Percentiles rank a stretch among this genome's conserved stretches.
Evolutionary conservation across 257 asterid species (phyloP).

Genomic region (Solanum virginianum): DNA sequence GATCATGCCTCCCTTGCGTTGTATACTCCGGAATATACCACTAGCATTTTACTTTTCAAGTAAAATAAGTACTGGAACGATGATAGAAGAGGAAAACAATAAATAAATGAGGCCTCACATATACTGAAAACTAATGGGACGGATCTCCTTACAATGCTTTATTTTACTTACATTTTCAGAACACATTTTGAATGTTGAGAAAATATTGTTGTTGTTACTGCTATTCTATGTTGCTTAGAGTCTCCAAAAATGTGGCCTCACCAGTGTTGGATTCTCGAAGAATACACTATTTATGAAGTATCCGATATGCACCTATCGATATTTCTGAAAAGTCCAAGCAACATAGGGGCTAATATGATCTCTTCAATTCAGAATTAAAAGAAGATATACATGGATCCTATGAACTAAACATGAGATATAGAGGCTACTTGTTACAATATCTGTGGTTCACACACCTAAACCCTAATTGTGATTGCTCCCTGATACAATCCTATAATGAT

Average conservation of each 20-base stretch:
- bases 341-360: not conserved
- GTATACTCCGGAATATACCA: not conserved
- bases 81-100: not conserved
- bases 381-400: not conserved
- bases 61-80: not conserved
- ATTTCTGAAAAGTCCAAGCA: too few species aligned
- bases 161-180: not conserved
- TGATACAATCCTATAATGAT: not conserved
- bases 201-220: not conserved
- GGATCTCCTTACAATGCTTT: not conserved
- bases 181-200: not conserved
- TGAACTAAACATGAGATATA: not conserved
- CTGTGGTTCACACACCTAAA: not conserved
- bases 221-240: not conserved
- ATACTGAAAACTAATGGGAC: not conserved
- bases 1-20: not conserved
- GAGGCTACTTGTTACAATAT: not conserved
- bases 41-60: not conserved
- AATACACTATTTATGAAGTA: too few species aligned
- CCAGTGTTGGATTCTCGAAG: too few species aligned
- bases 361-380: not conserved
- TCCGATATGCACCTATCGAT: too few species aligned
- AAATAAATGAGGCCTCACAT: not conserved
- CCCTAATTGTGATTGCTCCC: not conserved
- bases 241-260: too few species aligned